Percentiles rank a stretch among this genome's conserved stretches.
phyloP scores from a whole-genome alignment of 2,329 filamentous ascomycete genomes.

The Sclerotinia borealis region DNA sequence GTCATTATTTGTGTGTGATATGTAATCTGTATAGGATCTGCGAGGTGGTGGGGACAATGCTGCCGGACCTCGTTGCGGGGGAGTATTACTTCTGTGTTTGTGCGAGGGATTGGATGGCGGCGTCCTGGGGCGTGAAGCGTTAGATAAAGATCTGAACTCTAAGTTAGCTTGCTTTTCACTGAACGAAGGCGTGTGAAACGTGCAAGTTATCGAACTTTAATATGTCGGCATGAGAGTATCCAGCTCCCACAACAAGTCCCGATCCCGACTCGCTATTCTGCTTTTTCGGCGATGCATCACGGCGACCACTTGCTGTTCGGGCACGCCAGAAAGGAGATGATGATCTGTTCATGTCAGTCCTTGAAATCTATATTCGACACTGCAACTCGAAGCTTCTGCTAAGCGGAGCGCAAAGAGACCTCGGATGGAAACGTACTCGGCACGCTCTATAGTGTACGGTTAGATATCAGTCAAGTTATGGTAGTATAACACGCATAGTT shows the following conservation, averaged over 20 bases:
- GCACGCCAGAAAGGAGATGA: conserved; percentile 83
- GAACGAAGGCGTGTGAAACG: conserved; percentile 27
- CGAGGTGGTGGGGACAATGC: conserved; percentile 57
- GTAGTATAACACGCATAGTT: neutral
- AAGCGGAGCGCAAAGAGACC: conserved; percentile 6
- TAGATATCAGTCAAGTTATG: neutral
- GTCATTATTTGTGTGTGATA: conserved; percentile 75
- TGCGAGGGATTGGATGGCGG: conserved; percentile 58
- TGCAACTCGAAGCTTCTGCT: conserved; percentile 5
- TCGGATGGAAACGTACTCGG: conserved; percentile 11
- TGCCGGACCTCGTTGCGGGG: conserved; percentile 47
- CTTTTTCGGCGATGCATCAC: conserved; percentile 47
- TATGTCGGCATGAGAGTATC: conserved; percentile 94
- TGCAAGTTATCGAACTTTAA: conserved; percentile 81
- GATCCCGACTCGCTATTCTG: conserved; percentile 48
- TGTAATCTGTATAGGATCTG: conserved; percentile 72
- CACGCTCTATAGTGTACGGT: conserved; percentile 1
- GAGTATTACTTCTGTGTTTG: conserved; percentile 49
- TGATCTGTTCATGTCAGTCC: conserved; percentile 50
- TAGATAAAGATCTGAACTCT: conserved; percentile 48
- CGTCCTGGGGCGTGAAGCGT: conserved; percentile 64
- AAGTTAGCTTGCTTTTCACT: neutral
- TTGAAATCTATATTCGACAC: neutral
- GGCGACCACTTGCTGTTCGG: conserved; percentile 50
- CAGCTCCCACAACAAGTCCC: conserved; percentile 79